Percentiles rank a stretch among this genome's conserved stretches.
These are phyloP conservation scores for Solanum paucissectum DNA, from an alignment of 257 asterid species.

Conservation along the genomic window DNA sequence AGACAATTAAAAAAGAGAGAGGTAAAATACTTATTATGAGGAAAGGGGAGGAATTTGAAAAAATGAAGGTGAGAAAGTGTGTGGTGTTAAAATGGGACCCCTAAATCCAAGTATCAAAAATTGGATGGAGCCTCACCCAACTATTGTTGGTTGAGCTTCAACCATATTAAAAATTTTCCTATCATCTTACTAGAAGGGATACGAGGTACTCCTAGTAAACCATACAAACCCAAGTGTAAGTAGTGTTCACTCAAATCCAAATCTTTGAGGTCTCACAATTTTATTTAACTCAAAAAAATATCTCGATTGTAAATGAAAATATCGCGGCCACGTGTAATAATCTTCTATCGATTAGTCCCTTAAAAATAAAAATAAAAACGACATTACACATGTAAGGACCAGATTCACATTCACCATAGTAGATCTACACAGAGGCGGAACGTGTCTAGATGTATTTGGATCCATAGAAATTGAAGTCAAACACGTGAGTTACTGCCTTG, in stretches of 20 bases:
- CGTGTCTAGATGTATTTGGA: background rate
- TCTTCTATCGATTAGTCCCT: background rate
- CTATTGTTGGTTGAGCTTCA: no score
- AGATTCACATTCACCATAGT: background rate
- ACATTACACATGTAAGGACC: background rate
- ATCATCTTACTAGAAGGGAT: background rate
- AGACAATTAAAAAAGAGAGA: no score
- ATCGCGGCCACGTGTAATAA: fast-evolving
- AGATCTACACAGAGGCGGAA: background rate
- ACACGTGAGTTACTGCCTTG: background rate
- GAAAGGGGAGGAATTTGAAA: no score
- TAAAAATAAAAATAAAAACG: background rate
- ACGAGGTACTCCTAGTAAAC: background rate
- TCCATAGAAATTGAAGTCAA: background rate
- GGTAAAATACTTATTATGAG: no score
- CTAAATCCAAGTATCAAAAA: no score
- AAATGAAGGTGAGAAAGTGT: no score
- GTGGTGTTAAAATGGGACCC: no score
- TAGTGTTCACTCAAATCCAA: background rate
- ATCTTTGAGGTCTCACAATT: background rate
- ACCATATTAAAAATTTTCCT: no score
- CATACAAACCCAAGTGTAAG: background rate
- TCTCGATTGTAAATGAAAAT: background rate
- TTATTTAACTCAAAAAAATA: background rate
- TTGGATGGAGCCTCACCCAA: no score